Conservation (phyloP, 1,284 basidiomycete species). For the Neotropicomus parvogracilis region DNA sequence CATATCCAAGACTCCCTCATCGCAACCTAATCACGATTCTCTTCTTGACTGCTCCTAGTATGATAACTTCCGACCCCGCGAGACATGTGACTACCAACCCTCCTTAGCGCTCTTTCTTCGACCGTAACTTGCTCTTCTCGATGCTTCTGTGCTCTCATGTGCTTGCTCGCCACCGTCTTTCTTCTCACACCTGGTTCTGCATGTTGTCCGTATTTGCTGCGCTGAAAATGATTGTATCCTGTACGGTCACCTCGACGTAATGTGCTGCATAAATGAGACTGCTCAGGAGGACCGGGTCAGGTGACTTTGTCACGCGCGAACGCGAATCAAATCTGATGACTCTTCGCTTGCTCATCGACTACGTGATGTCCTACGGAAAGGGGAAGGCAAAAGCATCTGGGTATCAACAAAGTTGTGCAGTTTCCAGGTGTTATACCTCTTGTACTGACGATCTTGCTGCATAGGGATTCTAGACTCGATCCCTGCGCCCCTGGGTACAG, state of each 20-base stretch:
- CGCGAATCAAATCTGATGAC: slow-evolving; percentile 2
- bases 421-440: not conserved
- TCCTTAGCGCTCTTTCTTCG: slow-evolving; percentile 11
- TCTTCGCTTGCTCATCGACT: not conserved
- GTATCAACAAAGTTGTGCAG: slow-evolving; percentile 24
- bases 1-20: slow-evolving; percentile 15
- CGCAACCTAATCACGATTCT: slow-evolving; percentile 22
- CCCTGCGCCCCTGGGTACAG: slow-evolving; percentile 30
- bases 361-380: slow-evolving; percentile 20
- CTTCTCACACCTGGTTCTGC: slow-evolving; percentile 20
- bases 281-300: too few relatives aligned
- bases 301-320: slow-evolving; percentile 23
- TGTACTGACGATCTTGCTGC: slow-evolving; percentile 1
- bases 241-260: slow-evolving; percentile 21
- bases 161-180: slow-evolving; percentile 18
- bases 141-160: slow-evolving; percentile 26
- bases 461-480: slow-evolving; percentile 28
- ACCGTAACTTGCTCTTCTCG: slow-evolving; percentile 24
- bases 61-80: slow-evolving; percentile 22
- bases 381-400: slow-evolving; percentile 14
- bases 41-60: slow-evolving; percentile 19
- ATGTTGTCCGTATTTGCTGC: slow-evolving; percentile 33
- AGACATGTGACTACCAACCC: slow-evolving; percentile 30
- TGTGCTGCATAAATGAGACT: not conserved
- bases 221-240: slow-evolving; percentile 33